These are phyloP conservation scores for Colletotrichum filicis DNA, from an alignment of 2,329 filamentous ascomycete genomes.

Conservation along the genomic window DNA sequence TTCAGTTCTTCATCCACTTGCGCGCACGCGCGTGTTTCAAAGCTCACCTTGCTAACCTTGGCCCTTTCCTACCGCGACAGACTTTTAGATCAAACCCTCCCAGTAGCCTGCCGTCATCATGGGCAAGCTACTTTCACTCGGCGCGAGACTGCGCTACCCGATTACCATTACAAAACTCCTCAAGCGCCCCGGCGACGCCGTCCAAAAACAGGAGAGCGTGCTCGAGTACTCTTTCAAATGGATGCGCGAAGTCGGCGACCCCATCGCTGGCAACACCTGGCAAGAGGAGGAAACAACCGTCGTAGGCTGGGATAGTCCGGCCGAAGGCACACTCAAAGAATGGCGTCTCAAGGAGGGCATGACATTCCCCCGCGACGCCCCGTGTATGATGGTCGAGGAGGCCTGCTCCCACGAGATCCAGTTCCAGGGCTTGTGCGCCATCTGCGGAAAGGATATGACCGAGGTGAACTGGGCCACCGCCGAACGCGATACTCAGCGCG, in stretches of 20 bases:
- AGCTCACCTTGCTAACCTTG: slow-evolving; percentile 8
- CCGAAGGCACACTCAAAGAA: slow-evolving; percentile 80
- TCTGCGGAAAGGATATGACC: slow-evolving; percentile 97
- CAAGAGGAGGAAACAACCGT: slow-evolving; percentile 76
- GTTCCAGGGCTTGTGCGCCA: slow-evolving; percentile 88
- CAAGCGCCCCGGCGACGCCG: slow-evolving; percentile 77
- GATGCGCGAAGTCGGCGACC: slow-evolving; percentile 79
- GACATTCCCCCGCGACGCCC: slow-evolving; percentile 67
- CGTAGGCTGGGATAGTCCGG: slow-evolving; percentile 83
- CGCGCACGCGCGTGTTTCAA: not conserved
- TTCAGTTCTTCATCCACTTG: not conserved
- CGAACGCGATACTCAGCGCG: slow-evolving; percentile 81
- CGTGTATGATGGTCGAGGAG: slow-evolving; percentile 84
- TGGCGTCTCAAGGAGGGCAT: slow-evolving; percentile 81
- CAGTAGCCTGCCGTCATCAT: slow-evolving; percentile 42
- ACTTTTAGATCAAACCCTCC: slow-evolving; percentile 13
- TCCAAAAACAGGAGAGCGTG: slow-evolving; percentile 81
- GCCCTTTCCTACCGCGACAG: not conserved
- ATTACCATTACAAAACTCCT: slow-evolving; percentile 91
- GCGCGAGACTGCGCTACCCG: slow-evolving; percentile 83
- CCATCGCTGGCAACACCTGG: slow-evolving; percentile 67
- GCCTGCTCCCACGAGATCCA: slow-evolving; percentile 91
- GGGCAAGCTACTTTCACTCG: slow-evolving; percentile 62
- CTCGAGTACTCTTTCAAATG: slow-evolving; percentile 91
- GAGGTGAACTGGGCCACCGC: slow-evolving; percentile 87